Conservation (phyloP, 371 early-diverging fungal genomes). For the Circinella umbellata region DNA sequence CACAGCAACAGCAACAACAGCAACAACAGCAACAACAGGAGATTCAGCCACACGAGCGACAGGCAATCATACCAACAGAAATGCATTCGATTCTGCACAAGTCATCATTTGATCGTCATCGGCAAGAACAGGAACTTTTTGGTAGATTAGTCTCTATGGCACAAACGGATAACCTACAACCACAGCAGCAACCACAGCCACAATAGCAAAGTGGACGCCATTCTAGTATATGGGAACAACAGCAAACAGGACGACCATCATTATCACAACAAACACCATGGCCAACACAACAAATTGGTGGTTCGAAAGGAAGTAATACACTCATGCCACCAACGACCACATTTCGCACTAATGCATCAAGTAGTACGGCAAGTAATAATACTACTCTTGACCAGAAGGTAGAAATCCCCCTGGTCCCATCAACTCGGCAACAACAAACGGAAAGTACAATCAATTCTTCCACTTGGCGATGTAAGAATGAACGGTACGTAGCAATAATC, state of each 20-base stretch:
- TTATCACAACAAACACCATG: background rate
- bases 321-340: background rate
- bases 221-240: background rate
- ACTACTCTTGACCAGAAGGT: background rate
- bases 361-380: background rate
- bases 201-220: background rate
- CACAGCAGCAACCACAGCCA: conserved; percentile 2
- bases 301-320: background rate
- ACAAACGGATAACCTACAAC: background rate
- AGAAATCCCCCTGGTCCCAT: background rate
- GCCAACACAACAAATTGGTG: background rate
- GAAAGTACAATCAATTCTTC: background rate
- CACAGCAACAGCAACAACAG: background rate
- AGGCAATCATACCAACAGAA: background rate
- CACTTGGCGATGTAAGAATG: background rate
- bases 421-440: background rate
- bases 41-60: background rate
- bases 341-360: background rate
- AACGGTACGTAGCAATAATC: conserved; percentile 2
- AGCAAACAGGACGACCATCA: background rate
- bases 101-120: background rate
- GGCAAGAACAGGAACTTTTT: conserved; percentile 11
- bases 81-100: background rate
- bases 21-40: background rate
- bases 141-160: conserved; percentile 11